phyloP scores from a whole-genome alignment of 176 grass and related monocot genomes.

The Eleusine coracana region DNA sequence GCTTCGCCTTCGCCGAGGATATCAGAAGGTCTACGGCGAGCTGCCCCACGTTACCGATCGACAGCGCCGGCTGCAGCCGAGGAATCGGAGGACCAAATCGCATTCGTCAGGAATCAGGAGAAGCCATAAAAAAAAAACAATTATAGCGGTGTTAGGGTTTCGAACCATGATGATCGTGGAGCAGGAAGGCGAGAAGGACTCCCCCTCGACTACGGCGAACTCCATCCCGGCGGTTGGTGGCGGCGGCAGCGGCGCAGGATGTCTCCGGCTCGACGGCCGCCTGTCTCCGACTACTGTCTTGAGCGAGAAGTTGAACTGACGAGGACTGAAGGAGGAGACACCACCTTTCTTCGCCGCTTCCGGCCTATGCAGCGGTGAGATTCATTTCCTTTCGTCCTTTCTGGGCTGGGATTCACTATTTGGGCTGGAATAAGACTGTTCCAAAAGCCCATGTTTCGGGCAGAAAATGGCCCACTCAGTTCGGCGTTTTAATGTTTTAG shows the following conservation, averaged over 20 bases:
- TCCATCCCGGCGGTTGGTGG: slow-evolving; percentile 51
- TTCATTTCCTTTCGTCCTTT: background rate
- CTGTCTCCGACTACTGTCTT: slow-evolving; percentile 20
- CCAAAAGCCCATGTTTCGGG: background rate
- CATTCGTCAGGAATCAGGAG: background rate
- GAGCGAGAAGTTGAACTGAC: slow-evolving; percentile 27
- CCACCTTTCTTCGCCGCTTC: background rate
- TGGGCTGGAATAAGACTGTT: background rate
- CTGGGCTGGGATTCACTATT: background rate
- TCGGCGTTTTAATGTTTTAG: background rate
- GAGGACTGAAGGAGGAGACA: background rate
- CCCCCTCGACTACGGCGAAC: slow-evolving; percentile 56
- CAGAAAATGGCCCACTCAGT: background rate
- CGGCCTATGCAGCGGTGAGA: background rate
- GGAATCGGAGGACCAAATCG: slow-evolving; percentile 6
- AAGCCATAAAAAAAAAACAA: slow-evolving; percentile 16
- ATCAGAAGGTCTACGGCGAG: slow-evolving; percentile 83
- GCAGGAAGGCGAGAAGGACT: slow-evolving; percentile 63
- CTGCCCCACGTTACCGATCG: slow-evolving; percentile 98
- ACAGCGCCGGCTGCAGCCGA: slow-evolving; percentile 72
- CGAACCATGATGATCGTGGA: slow-evolving; percentile 68
- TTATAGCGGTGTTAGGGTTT: slow-evolving; percentile 2
- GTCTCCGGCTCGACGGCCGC: slow-evolving; percentile 2
- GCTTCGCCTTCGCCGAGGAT: slow-evolving; percentile 57
- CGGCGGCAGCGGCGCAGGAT: background rate